Evolutionary conservation across 164 flowering plant genomes (phyloP), one percentile per base, ranked within the genome.

Genomic region (Aristolochia fimbriata): DNA sequence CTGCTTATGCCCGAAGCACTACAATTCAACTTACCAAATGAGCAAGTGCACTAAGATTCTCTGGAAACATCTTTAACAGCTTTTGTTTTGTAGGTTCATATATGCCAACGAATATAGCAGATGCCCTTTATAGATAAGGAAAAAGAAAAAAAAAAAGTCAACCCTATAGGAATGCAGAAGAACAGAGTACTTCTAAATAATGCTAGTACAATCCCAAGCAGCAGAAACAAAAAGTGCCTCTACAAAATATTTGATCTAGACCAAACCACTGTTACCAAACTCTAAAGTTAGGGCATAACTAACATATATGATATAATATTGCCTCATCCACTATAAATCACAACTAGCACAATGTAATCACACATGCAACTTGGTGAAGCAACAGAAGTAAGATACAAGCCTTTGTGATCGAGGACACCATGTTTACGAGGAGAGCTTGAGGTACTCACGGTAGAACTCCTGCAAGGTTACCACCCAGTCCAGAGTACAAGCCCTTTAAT

Each of bases 51-150:
- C 84, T 87, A 33, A 84, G 81, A 47, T 83, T 85, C 61, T 88
- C 99, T 57, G 99, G 97, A 45, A 90, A 64, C 21, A 51, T 69
- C 76, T 71, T 76, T 60, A 93, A 61, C 59, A 90, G 61, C 67
- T 90, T 86, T 69, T 88, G 84, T 77, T 90, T 93, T 63, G 87
- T 62, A 59, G 96, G 99, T 75, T 93, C 97, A 74, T 93, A 90
- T 7, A 90, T 91, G 54, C 97, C 99, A 70, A 93, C 74, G 80
- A 90, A 93, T 66, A 93, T 70, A 24, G 99, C 97, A 58, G 97
- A 90, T 56, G 97, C 97, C 77, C 96, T 89, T 79, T 22, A 61
- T 23, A 73, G 43, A 53, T 7, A 57, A 68, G 25, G 59, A 24
- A 23, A 17, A 63, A n/a, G 43, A 4, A 20, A 9, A 20, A n/a